phyloP scores from a whole-genome alignment of 2,329 filamentous ascomycete genomes.

The Arthrobotrys iridis region DNA sequence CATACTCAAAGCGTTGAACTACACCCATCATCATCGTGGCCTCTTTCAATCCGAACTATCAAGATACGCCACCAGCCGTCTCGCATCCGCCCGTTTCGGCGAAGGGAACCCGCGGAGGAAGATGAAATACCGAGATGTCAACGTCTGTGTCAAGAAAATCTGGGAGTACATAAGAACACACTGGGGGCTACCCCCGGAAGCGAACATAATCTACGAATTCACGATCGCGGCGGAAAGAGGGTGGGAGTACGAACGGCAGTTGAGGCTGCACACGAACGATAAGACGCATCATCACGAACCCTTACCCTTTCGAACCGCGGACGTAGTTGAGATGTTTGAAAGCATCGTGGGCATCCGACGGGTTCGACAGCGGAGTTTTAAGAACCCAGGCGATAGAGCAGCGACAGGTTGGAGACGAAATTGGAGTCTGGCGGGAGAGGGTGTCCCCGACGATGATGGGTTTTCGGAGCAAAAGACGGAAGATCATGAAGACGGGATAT shows the following conservation, averaged over 20 bases:
- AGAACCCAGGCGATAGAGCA: background rate
- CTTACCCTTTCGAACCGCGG: slow-evolving; percentile 8
- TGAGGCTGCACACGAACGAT: background rate
- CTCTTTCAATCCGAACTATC: slow-evolving; percentile 31
- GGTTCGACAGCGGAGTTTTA: background rate
- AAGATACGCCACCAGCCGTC: background rate
- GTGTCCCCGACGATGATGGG: background rate
- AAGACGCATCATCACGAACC: background rate
- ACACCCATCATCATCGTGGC: slow-evolving; percentile 31
- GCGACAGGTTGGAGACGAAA: background rate
- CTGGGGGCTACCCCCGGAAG: slow-evolving; percentile 20
- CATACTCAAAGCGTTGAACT: slow-evolving; percentile 43
- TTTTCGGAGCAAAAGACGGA: background rate
- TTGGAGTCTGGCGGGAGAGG: too few relatives aligned
- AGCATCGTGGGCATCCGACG: slow-evolving; percentile 12
- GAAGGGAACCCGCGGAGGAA: slow-evolving; percentile 15
- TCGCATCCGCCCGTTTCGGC: slow-evolving; percentile 15
- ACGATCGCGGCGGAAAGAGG: slow-evolving; percentile 39
- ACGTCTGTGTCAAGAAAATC: slow-evolving; percentile 20
- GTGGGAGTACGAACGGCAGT: slow-evolving; percentile 35
- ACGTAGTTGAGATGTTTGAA: slow-evolving; percentile 36
- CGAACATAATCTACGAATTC: slow-evolving; percentile 29
- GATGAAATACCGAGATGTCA: slow-evolving; percentile 43
- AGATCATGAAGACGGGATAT: slow-evolving; percentile 9
- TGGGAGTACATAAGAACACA: slow-evolving; percentile 11